Evolutionary conservation across 805 yeast genomes (phyloP).

Genomic region (Ogataea methanolica): DNA sequence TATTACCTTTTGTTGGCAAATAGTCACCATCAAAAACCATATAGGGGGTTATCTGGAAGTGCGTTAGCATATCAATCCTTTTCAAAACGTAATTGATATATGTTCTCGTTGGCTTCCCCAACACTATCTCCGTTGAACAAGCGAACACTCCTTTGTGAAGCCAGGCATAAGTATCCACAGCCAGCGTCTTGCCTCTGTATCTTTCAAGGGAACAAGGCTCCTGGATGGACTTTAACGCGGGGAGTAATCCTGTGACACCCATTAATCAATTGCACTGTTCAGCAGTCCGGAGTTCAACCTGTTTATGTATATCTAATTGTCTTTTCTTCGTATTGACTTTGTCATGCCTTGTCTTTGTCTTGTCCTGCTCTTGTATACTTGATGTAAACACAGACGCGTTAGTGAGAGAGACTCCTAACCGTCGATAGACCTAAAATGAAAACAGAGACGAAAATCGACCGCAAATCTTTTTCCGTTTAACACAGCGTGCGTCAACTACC

Average conservation of each 20-base stretch:
- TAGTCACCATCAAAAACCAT: conserved; percentile 92
- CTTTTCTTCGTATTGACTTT: too few species aligned
- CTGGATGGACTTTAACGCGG: conserved; percentile 73
- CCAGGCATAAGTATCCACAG: conserved; percentile 98
- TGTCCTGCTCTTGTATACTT: too few species aligned
- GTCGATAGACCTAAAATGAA: too few species aligned
- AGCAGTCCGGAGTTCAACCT: not conserved
- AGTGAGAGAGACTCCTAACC: too few species aligned
- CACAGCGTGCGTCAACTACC: too few species aligned
- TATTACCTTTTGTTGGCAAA: conserved; percentile 70
- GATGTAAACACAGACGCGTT: too few species aligned
- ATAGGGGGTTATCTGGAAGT: conserved; percentile 72
- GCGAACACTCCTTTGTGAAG: conserved; percentile 79
- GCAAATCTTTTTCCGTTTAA: too few species aligned
- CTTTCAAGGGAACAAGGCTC: conserved; percentile 50
- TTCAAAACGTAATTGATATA: conserved; percentile 67
- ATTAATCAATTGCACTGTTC: conserved; percentile 28
- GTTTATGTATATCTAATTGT: not conserved
- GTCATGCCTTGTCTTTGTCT: too few species aligned
- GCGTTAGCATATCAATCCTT: conserved; percentile 59
- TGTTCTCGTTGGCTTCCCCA: conserved; percentile 63
- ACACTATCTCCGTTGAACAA: conserved; percentile 79
- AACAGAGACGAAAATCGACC: too few species aligned
- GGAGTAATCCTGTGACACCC: conserved; percentile 85
- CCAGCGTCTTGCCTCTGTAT: conserved; percentile 72